phyloP scores from a whole-genome alignment of 2,329 filamentous ascomycete genomes.

The Trichoderma hamatum region DNA sequence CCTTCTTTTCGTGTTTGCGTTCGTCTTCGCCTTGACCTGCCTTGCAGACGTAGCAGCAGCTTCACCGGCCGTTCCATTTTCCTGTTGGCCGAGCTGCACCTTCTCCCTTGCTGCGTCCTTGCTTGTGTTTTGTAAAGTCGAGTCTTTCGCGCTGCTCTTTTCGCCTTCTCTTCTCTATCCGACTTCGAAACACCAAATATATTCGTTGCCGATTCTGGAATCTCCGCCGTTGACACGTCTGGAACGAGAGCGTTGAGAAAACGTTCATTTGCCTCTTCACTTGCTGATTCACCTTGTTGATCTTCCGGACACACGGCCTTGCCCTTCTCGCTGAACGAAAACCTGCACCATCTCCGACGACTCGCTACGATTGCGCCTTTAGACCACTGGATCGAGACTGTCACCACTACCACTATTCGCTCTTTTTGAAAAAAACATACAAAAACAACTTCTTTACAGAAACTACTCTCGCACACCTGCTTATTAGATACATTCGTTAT shows the following conservation, averaged over 20 bases:
- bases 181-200: conserved; percentile 25
- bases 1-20: conserved; percentile 30
- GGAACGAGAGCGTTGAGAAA: conserved; percentile 38
- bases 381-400: conserved; percentile 3
- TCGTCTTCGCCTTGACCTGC: conserved; percentile 19
- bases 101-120: conserved; percentile 24
- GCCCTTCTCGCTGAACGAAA: conserved; percentile 5
- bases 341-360: conserved; percentile 13
- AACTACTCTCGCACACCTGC: conserved; percentile 2
- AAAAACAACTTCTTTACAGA: neutral
- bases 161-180: neutral
- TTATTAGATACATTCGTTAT: conserved; percentile 18
- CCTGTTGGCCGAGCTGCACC: conserved; percentile 16
- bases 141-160: conserved; percentile 17
- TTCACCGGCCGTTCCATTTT: conserved; percentile 11
- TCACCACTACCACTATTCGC: conserved; percentile 16
- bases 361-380: conserved; percentile 18
- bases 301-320: conserved; percentile 1
- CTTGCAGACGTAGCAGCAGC: conserved; percentile 23
- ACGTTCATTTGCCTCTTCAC: conserved; percentile 29
- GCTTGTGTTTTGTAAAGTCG: conserved; percentile 22
- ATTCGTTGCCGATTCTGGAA: conserved; percentile 35
- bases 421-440: conserved; percentile 4
- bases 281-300: conserved; percentile 23
- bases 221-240: conserved; percentile 37